Conservation (phyloP, 1,139 yeast species). For the Suhomyces anneliseae region DNA sequence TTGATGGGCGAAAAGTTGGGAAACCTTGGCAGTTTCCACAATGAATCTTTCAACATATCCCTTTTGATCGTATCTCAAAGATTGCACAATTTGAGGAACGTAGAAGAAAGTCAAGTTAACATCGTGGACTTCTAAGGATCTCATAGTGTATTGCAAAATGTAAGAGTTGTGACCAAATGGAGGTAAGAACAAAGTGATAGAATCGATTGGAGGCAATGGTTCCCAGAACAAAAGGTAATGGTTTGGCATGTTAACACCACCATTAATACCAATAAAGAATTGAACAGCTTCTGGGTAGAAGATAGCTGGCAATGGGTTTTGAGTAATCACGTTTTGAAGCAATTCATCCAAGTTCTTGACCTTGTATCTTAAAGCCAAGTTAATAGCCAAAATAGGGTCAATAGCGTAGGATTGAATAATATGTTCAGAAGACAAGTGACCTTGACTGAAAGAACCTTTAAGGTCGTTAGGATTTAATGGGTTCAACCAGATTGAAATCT, state of each 20-base stretch:
- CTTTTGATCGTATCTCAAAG: slow-evolving; percentile 73
- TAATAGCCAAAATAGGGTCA: slow-evolving; percentile 74
- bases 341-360: slow-evolving; percentile 42
- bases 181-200: slow-evolving; percentile 83
- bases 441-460: slow-evolving; percentile 35
- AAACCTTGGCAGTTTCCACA: slow-evolving; percentile 86
- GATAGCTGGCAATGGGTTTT: slow-evolving; percentile 63
- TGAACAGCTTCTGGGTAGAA: slow-evolving; percentile 65
- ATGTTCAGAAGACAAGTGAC: slow-evolving; percentile 35
- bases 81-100: slow-evolving; percentile 96
- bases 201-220: slow-evolving; percentile 78
- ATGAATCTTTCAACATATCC: slow-evolving; percentile 91
- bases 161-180: slow-evolving; percentile 66
- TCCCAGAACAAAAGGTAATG: slow-evolving; percentile 68
- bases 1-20: slow-evolving; percentile 93
- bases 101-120: slow-evolving; percentile 90
- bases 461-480: slow-evolving; percentile 56
- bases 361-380: slow-evolving; percentile 62
- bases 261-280: slow-evolving; percentile 50
- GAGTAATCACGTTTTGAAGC: slow-evolving; percentile 48
- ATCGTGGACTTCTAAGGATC: slow-evolving; percentile 86
- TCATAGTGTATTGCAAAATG: slow-evolving; percentile 82
- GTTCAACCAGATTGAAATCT: slow-evolving; percentile 75
- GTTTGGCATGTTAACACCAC: slow-evolving; percentile 39
- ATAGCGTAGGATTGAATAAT: slow-evolving; percentile 58